Conservation (phyloP, 108 stramenopile species). For the Pseudonitzschia delicatissima region DNA sequence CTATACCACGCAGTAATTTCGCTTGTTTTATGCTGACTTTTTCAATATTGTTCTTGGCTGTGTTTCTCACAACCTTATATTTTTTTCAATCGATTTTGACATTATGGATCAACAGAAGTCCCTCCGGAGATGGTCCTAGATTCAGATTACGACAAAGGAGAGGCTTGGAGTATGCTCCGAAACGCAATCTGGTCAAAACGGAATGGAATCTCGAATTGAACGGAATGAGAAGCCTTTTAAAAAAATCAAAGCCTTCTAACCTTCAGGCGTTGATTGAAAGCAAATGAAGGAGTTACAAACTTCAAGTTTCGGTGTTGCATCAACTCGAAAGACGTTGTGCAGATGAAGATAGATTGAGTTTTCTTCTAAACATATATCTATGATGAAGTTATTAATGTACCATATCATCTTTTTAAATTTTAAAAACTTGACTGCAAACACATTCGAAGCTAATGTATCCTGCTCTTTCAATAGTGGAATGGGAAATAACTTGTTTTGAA, state of each 20-base stretch:
- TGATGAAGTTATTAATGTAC: no score
- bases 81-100: no score
- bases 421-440: no score
- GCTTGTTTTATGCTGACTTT: no score
- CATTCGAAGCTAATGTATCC: no score
- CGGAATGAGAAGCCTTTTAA: not conserved
- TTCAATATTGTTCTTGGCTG: not conserved
- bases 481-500: no score
- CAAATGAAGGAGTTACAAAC: not conserved
- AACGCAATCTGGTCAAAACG: conserved; percentile 33
- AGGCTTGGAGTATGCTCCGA: conserved; percentile 70
- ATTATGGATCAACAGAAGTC: conserved; percentile 58
- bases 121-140: conserved; percentile 58
- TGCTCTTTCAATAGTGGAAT: no score
- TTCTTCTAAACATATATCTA: not conserved
- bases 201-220: not conserved
- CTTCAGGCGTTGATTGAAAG: no score
- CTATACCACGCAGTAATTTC: no score
- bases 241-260: not conserved
- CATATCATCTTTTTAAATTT: no score
- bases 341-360: not conserved
- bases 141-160: conserved; percentile 55
- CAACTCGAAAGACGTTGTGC: not conserved
- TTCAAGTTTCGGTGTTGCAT: not conserved
- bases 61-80: not conserved